Evolutionary conservation across 2,329 filamentous ascomycete genomes (phyloP).

Genomic region (Aschersonia sp.): DNA sequence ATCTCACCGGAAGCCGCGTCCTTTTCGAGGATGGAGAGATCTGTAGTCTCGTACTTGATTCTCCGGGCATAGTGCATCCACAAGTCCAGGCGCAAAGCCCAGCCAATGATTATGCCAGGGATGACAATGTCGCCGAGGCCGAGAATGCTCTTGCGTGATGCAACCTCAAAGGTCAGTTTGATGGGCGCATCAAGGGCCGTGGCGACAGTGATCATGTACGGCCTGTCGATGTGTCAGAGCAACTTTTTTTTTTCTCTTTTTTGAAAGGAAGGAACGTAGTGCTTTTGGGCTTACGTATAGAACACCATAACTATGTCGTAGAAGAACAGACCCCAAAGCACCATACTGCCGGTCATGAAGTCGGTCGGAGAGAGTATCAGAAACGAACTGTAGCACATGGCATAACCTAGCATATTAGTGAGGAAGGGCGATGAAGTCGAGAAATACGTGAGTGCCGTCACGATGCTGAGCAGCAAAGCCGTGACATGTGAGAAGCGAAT

Average conservation of each 20-base stretch:
- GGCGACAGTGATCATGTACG: slow-evolving; percentile 77
- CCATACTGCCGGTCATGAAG: slow-evolving; percentile 65
- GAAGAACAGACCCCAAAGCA: slow-evolving; percentile 70
- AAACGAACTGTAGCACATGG: slow-evolving; percentile 71
- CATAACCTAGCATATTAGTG: slow-evolving; percentile 76
- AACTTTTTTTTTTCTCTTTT: background rate
- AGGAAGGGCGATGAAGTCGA: slow-evolving; percentile 44
- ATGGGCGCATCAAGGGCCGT: slow-evolving; percentile 84
- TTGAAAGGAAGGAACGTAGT: background rate
- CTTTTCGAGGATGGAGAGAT: slow-evolving; percentile 18
- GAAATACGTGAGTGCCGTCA: slow-evolving; percentile 48
- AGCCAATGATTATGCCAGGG: slow-evolving; percentile 76
- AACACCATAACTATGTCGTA: slow-evolving; percentile 94
- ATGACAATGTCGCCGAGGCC: slow-evolving; percentile 90
- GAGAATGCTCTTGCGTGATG: slow-evolving; percentile 64
- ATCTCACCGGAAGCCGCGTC: slow-evolving; percentile 17
- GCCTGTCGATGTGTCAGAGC: slow-evolving; percentile 25
- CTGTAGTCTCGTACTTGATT: slow-evolving; percentile 30
- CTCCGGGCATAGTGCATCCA: slow-evolving; percentile 68
- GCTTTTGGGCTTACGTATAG: slow-evolving; percentile 47
- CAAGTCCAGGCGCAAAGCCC: slow-evolving; percentile 83
- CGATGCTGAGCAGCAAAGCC: slow-evolving; percentile 38
- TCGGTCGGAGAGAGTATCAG: slow-evolving; percentile 80
- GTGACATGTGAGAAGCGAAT: slow-evolving; percentile 43
- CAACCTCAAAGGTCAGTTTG: slow-evolving; percentile 64